Percentiles rank a stretch among this genome's conserved stretches.
These are phyloP conservation scores for Candida anutae DNA, from an alignment of 1,139 yeast genomes.

Conservation along the genomic window DNA sequence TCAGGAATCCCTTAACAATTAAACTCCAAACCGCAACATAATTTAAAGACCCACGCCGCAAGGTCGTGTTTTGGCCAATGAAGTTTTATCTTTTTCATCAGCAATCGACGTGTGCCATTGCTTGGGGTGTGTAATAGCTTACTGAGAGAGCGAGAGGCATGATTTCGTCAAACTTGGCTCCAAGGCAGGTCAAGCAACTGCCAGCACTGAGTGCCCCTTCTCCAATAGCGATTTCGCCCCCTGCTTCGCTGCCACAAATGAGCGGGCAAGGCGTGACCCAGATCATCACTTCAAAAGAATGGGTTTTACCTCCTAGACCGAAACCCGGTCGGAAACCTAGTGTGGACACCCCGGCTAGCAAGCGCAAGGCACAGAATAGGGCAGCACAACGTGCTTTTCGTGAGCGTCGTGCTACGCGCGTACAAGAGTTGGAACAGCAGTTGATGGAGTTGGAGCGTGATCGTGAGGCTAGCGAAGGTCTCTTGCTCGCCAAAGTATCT, in stretches of 20 bases:
- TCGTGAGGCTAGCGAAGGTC: slow-evolving; percentile 52
- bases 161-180: too few relatives aligned
- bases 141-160: too few relatives aligned
- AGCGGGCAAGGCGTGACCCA: slow-evolving; percentile 1
- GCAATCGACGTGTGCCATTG: too few relatives aligned
- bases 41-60: too few relatives aligned
- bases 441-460: slow-evolving; percentile 60
- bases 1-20: too few relatives aligned
- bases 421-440: slow-evolving; percentile 39
- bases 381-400: slow-evolving; percentile 94
- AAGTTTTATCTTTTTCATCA: too few relatives aligned
- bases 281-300: slow-evolving; percentile 71
- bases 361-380: slow-evolving; percentile 86
- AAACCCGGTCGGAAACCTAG: slow-evolving; percentile 89
- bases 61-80: too few relatives aligned
- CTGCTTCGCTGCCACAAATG: slow-evolving; percentile 1
- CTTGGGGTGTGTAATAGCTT: too few relatives aligned
- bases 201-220: slow-evolving; percentile 18
- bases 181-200: slow-evolving; percentile 13
- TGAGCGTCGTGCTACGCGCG: slow-evolving; percentile 65
- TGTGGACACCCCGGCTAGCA: slow-evolving; percentile 62
- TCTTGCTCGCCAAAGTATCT: slow-evolving; percentile 43
- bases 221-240: slow-evolving; percentile 17
- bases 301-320: slow-evolving; percentile 89
- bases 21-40: too few relatives aligned